These are phyloP conservation scores for Fragaria vesca DNA, from an alignment of 306 rosid genomes.

Conservation along the genomic window DNA sequence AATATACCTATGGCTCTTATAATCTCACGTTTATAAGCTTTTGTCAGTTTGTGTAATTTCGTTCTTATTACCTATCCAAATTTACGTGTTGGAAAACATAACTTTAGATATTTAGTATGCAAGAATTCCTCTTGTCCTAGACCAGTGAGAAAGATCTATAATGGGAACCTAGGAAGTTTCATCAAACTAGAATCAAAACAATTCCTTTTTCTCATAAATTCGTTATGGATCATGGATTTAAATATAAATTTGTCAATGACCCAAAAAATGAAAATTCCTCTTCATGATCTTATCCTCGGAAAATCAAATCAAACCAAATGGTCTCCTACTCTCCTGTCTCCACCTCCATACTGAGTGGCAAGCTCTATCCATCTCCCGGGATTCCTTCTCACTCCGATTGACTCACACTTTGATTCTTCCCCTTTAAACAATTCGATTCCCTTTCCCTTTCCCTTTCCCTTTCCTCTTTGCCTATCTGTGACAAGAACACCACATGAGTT, in stretches of 20 bases:
- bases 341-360: not conserved
- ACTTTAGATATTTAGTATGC: too few relatives aligned
- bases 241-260: not conserved
- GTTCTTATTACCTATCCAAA: not conserved
- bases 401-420: not conserved
- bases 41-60: not conserved
- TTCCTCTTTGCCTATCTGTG: not conserved
- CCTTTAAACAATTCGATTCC: not conserved
- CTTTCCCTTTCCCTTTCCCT: not conserved
- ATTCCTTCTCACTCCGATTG: not conserved
- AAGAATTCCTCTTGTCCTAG: not conserved
- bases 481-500: slow-evolving; percentile 5
- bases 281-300: not conserved
- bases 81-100: not conserved
- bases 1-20: too few relatives aligned
- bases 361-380: not conserved
- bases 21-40: too few relatives aligned
- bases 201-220: not conserved
- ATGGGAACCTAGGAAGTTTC: not conserved
- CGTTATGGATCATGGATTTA: not conserved
- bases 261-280: not conserved
- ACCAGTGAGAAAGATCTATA: not conserved
- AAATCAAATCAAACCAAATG: not conserved
- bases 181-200: not conserved
- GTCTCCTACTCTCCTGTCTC: not conserved